A percentile compares a stretch with the other conserved stretches of the same genome.
Evolutionary conservation across 805 yeast genomes (phyloP).

Genomic region (Ogataea minuta): DNA sequence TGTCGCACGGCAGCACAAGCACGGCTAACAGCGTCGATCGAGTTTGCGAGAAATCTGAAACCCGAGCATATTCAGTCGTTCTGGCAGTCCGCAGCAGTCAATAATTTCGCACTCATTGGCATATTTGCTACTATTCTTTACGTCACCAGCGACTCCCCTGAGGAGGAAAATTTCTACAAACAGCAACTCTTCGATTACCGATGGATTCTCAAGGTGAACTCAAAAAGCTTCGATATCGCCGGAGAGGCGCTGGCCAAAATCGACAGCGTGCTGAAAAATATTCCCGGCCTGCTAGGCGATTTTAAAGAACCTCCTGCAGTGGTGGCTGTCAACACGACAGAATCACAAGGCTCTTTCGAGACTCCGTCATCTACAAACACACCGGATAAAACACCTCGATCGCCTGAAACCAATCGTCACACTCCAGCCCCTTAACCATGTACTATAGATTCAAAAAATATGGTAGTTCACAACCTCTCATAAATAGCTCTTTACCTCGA

Average conservation of each 20-base stretch:
- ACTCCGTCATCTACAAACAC: constrained; percentile 9
- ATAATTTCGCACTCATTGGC: constrained; percentile 79
- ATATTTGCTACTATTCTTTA: constrained; percentile 81
- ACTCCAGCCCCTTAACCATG: too few species aligned
- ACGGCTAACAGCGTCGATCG: constrained; percentile 76
- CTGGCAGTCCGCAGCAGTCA: constrained; percentile 83
- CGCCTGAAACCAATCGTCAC: background rate
- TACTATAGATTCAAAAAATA: too few species aligned
- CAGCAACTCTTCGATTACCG: constrained; percentile 74
- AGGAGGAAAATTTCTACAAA: constrained; percentile 62
- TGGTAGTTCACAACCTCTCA: background rate
- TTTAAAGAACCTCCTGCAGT: constrained; percentile 15
- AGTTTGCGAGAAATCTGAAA: constrained; percentile 69
- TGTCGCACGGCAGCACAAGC: constrained; percentile 86
- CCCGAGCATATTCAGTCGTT: constrained; percentile 84
- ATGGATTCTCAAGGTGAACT: constrained; percentile 69
- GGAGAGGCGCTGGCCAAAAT: constrained; percentile 69
- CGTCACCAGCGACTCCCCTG: constrained; percentile 59
- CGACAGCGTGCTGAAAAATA: constrained; percentile 67
- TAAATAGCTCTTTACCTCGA: constrained; percentile 5
- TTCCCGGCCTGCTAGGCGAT: constrained; percentile 60
- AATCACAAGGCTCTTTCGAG: constrained; percentile 7
- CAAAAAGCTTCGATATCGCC: constrained; percentile 76
- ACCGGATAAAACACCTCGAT: background rate
- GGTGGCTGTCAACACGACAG: constrained; percentile 3